Evolutionary conservation across 495 filamentous ascomycete genomes (phyloP).

Genomic region (Emericellopsis terricola): DNA sequence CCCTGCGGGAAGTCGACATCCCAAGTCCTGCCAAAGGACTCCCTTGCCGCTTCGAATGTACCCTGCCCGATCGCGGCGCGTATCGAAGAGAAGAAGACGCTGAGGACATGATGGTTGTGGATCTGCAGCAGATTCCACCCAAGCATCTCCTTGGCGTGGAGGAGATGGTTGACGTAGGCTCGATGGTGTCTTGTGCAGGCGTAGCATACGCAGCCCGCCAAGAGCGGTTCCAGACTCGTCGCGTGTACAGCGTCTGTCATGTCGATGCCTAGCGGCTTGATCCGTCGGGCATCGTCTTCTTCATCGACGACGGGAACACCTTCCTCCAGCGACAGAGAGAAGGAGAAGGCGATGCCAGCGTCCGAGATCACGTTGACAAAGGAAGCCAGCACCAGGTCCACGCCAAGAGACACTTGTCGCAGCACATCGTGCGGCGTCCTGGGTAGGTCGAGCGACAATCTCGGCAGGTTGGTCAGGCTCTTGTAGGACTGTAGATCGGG

Average conservation of each 20-base stretch:
- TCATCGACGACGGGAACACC: slow-evolving; percentile 27
- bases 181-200: slow-evolving; percentile 68
- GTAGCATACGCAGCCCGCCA: slow-evolving; percentile 54
- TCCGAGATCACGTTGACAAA: slow-evolving; percentile 63
- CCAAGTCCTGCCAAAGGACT: slow-evolving; percentile 41
- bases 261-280: slow-evolving; percentile 48
- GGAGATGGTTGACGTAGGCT: slow-evolving; percentile 74
- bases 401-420: slow-evolving; percentile 50
- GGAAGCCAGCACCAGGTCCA: slow-evolving; percentile 62
- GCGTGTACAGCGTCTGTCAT: slow-evolving; percentile 46
- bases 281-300: background rate
- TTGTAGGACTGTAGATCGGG: slow-evolving; percentile 39
- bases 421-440: slow-evolving; percentile 57
- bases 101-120: slow-evolving; percentile 63
- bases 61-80: slow-evolving; percentile 30
- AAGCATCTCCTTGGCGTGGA: slow-evolving; percentile 85
- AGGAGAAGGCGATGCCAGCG: slow-evolving; percentile 68
- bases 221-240: slow-evolving; percentile 38
- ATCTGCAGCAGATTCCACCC: slow-evolving; percentile 85
- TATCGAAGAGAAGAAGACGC: slow-evolving; percentile 53
- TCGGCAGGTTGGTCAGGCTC: slow-evolving; percentile 37
- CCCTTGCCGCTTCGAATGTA: slow-evolving; percentile 39
- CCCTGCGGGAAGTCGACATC: slow-evolving; percentile 48
- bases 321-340: no score
- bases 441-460: slow-evolving; percentile 52